Base-by-base conservation (phyloP, 148 eudicot genomes). In the Agrostemma githago region DNA sequence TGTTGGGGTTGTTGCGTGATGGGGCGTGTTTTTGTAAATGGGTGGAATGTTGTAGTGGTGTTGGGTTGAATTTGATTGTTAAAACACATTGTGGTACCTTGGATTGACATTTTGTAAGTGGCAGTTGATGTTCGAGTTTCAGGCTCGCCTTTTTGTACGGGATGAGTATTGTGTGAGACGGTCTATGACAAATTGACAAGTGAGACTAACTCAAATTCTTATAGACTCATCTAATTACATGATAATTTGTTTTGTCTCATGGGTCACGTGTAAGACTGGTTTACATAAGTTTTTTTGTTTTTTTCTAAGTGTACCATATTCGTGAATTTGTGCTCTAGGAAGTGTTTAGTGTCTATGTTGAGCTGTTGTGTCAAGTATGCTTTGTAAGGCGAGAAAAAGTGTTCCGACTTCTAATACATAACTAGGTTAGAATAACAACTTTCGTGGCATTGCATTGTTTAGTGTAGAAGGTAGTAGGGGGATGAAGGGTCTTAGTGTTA, bases 401-500 rank as follows among this genome's bases (percentile, higher is more conserved):
- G 70, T 16, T 10, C 20, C 9, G 26, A 41, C 34, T 26, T 26
- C 34, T 26, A 26, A 26, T 26, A 26, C 1, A 26, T 26, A n/a
- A 66, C 12, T 66, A 16, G 70, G 26, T 16, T 41, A 8, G 48
- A 66, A 42, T 26, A 66, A 41, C 51, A 0, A 20, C 48, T 39
- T 7, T 17, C 17, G 56, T 67, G 26, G 54, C 53, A 44, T 67
- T 67, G 71, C 56, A 67, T 67, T 67, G 71, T 17, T 67, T 3
- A 67, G 71, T 11, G 3, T 43, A 7, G 71, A 8, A 43, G 21
- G 11, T 67, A 42, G 51, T 6, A n/a, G 20, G 54, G 19, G 53
- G 54, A 48, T 48, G 12, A 48, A 48, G 54, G 54, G 54, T 9
- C 12, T 9, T 48, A 3, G 54, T 48, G 54, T 48, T 26, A 26